phyloP scores from a whole-genome alignment of 2,329 filamentous ascomycete genomes.

The Stagonosporopsis cucurbitacearum region DNA sequence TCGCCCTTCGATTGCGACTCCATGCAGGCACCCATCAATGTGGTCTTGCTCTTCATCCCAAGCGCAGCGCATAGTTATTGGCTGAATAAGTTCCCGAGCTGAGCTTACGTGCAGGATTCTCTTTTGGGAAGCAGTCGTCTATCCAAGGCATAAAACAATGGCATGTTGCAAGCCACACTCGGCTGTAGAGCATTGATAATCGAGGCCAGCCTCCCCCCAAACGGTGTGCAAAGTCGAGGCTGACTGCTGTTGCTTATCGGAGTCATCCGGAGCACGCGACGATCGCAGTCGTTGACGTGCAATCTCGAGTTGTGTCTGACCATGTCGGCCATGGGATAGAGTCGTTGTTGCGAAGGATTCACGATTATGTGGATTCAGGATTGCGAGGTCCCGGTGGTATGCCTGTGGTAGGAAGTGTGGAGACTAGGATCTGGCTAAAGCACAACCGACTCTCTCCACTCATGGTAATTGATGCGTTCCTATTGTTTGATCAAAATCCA shows the following conservation, averaged over 20 bases:
- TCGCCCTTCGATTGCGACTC: constrained; percentile 8
- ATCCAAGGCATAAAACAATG: not conserved
- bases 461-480: not conserved
- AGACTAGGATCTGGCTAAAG: not conserved
- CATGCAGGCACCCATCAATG: constrained; percentile 16
- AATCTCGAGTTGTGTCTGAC: not conserved
- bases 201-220: constrained; percentile 7
- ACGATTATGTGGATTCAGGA: not conserved
- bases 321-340: not conserved
- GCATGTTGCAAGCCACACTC: constrained; percentile 5
- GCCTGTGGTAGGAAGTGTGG: constrained; percentile 4
- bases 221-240: constrained; percentile 25
- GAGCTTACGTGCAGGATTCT: constrained; percentile 5
- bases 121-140: not conserved
- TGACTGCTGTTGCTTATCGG: constrained; percentile 24
- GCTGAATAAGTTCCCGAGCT: not conserved
- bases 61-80: not conserved
- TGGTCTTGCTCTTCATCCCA: not conserved
- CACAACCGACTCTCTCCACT: not conserved
- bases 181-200: constrained; percentile 2
- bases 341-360: constrained; percentile 1
- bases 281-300: constrained; percentile 6
- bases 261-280: constrained; percentile 21
- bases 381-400: constrained; percentile 7
- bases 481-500: not conserved